These are phyloP conservation scores for Platanthera zijinensis DNA, from an alignment of 106 monocot species.

Conservation along the genomic window DNA sequence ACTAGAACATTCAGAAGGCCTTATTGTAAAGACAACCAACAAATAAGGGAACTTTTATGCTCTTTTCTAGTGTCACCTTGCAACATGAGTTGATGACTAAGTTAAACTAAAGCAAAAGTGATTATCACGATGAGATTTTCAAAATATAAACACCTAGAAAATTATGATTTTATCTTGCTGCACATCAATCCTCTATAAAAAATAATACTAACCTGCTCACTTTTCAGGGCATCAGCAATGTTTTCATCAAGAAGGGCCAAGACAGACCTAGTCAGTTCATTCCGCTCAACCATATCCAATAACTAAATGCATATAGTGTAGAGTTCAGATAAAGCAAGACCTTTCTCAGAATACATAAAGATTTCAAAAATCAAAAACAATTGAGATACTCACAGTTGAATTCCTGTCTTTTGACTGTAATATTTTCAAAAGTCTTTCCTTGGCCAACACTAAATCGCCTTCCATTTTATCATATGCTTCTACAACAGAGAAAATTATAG, in stretches of 20 bases:
- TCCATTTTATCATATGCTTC: conserved; percentile 95
- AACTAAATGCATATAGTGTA: conserved; percentile 27
- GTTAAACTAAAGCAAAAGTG: background rate
- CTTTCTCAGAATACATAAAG: background rate
- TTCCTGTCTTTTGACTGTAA: conserved; percentile 79
- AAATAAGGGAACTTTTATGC: background rate
- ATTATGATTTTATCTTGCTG: background rate
- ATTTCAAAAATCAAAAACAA: background rate
- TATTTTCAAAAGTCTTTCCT: conserved; percentile 59
- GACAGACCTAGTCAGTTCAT: conserved; percentile 73
- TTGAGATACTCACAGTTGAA: conserved; percentile 54
- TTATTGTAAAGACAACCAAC: background rate
- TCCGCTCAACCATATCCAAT: conserved; percentile 83
- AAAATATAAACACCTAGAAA: background rate
- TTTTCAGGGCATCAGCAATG: conserved; percentile 64
- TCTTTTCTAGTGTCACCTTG: background rate
- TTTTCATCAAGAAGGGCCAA: conserved; percentile 93
- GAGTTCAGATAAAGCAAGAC: background rate
- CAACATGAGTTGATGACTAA: background rate
- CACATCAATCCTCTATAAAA: background rate
- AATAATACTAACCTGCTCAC: conserved; percentile 45
- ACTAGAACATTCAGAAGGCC: background rate
- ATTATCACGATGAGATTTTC: background rate
- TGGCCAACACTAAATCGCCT: conserved; percentile 61
- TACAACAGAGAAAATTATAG: conserved; percentile 14